A percentile compares a stretch with the other conserved stretches of the same genome.
Conservation (phyloP, 1,139 yeast genomes). For the Taiozyma sp. region DNA sequence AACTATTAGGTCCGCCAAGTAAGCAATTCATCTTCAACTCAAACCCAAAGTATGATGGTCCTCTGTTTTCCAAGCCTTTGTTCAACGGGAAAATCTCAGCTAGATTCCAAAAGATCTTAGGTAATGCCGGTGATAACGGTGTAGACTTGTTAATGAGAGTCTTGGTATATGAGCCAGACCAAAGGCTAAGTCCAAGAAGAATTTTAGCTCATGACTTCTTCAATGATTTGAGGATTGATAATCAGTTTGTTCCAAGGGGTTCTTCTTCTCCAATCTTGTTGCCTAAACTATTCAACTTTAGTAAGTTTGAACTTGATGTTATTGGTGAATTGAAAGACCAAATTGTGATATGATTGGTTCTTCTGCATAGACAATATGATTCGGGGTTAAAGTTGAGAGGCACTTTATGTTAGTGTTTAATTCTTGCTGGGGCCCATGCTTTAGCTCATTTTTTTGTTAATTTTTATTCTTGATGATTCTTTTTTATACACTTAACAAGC, state of each 20-base stretch:
- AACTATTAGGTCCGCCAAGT: slow-evolving; percentile 69
- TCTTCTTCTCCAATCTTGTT: slow-evolving; percentile 31
- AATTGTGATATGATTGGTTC: slow-evolving; percentile 15
- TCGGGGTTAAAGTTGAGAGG: background rate
- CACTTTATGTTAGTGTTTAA: background rate
- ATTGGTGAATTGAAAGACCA: slow-evolving; percentile 30
- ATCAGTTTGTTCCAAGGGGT: slow-evolving; percentile 56
- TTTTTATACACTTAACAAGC: background rate
- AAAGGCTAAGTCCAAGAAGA: slow-evolving; percentile 59
- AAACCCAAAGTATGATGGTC: slow-evolving; percentile 72
- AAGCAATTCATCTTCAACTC: slow-evolving; percentile 69
- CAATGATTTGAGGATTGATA: slow-evolving; percentile 55
- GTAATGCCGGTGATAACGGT: slow-evolving; percentile 66
- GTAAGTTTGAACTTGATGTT: slow-evolving; percentile 35
- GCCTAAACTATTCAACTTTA: slow-evolving; percentile 36
- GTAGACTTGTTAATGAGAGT: slow-evolving; percentile 66
- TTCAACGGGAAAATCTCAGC: slow-evolving; percentile 56
- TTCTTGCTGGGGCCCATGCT: background rate
- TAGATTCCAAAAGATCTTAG: slow-evolving; percentile 65
- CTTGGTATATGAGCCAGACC: slow-evolving; percentile 68
- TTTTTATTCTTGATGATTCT: background rate
- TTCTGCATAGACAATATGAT: background rate
- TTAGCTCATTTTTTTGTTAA: background rate
- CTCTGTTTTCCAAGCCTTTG: slow-evolving; percentile 63
- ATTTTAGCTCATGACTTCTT: slow-evolving; percentile 72